Base-by-base conservation (phyloP, 202 grass and related monocot genomes). In the Digitaria exilis region DNA sequence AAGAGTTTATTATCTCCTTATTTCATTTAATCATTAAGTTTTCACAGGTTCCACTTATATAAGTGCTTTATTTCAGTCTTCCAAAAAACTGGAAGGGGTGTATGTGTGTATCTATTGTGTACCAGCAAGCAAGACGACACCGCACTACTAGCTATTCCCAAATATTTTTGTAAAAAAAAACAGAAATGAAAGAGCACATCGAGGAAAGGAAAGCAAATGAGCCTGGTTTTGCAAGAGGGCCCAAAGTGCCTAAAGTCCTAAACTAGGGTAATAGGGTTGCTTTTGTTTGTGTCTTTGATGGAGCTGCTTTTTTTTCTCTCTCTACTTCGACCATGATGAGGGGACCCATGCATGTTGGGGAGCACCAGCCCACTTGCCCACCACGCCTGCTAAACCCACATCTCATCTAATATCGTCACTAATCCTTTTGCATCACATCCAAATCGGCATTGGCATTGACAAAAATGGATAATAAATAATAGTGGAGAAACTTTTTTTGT, bases 341-440 rank as follows among this genome's bases (percentile, higher is more conserved):
- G 54, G 62, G 42, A 68, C 82, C 80, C n/a, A n/a, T n/a, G n/a
- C 37, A 79, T 80, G 78, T 60, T 91, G 82, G 78, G 65, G 83
- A 73, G 79, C 85, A 88, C 85, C 42, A 84, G 60, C 69, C 91
- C 75, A 93, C 85, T 86, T 51, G 88, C 78, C 67, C 88, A 87
- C 78, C 65, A 70, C 60, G 54, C 75, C 41, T 37, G 46, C 37
- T 68, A 78, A 64, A 30, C 59, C 64, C 49, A 70, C 19, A 39
- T 22, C 24, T 11, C 68, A 18, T 46, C 6, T 43, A 82, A 78
- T 78, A 19, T 49, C 45, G 71, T 66, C 68, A 4, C 21, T 65
- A 9, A 56, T 76, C 7, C 54, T 48, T 69, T 16, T 63, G 45
- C 32, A n/a, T n/a, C n/a, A n/a, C n/a, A n/a, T n/a, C n/a, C n/a